Percentiles rank a stretch among this genome's conserved stretches.
These are phyloP conservation scores for Ophiostoma sp. DNA, from an alignment of 2,329 filamentous ascomycete genomes.

Conservation along the genomic window DNA sequence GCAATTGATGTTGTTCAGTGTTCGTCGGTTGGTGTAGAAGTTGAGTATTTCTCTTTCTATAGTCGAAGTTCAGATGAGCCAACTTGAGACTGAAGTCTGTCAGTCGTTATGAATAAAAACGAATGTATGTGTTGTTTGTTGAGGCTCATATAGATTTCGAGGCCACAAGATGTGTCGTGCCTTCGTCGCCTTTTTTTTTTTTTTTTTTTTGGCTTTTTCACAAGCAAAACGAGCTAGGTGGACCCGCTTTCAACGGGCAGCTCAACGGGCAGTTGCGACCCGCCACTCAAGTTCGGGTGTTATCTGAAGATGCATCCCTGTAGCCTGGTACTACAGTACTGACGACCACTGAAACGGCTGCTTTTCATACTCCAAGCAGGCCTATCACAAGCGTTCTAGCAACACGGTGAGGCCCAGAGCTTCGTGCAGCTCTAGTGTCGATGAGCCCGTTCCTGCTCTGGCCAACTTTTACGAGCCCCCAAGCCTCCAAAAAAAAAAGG, in stretches of 20 bases:
- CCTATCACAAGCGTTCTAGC: neutral
- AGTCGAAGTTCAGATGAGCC: neutral
- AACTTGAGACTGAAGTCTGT: neutral
- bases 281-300: neutral
- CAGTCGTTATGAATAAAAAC: neutral
- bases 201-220: constrained; percentile 7
- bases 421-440: neutral
- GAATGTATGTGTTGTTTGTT: neutral
- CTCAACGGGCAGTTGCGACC: constrained; percentile 11
- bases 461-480: neutral
- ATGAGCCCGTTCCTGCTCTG: neutral
- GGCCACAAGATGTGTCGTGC: neutral
- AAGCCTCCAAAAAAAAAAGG: neutral
- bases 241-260: constrained; percentile 5
- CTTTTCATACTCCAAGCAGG: neutral
- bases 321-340: neutral
- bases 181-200: neutral
- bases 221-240: neutral
- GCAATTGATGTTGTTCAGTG: neutral
- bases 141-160: neutral
- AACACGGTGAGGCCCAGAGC: constrained; percentile 10
- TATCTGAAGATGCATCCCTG: neutral
- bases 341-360: neutral
- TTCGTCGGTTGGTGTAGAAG: neutral
- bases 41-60: neutral